A percentile compares a stretch with the other conserved stretches of the same genome.
Evolutionary conservation across 2,329 filamentous ascomycete species (phyloP).

Genomic region (Ophiostoma himal-ulmi): DNA sequence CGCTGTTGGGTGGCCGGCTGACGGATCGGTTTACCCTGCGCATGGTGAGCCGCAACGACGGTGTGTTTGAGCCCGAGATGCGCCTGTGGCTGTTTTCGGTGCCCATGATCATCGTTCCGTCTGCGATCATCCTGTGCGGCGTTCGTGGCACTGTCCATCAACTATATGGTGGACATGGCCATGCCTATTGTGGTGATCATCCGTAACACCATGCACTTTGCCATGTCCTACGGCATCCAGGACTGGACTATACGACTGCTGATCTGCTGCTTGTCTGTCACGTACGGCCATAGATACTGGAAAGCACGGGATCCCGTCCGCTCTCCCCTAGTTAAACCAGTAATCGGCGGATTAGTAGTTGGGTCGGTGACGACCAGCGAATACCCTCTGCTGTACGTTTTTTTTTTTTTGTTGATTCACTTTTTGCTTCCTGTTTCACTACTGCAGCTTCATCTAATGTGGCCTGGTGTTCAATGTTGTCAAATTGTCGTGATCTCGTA

Average conservation of each 20-base stretch:
- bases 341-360: neutral
- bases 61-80: slow-evolving; percentile 34
- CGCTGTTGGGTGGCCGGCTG: slow-evolving; percentile 26
- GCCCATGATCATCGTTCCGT: slow-evolving; percentile 26
- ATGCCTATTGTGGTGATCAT: slow-evolving; percentile 29
- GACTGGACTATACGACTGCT: no score
- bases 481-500: neutral
- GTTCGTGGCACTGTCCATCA: slow-evolving; percentile 40
- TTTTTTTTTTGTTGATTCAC: neutral
- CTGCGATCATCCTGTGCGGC: slow-evolving; percentile 42
- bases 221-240: slow-evolving; percentile 33
- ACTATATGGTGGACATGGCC: slow-evolving; percentile 37
- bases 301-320: neutral
- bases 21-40: slow-evolving; percentile 27
- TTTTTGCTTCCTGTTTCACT: neutral
- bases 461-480: neutral
- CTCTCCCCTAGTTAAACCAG: neutral
- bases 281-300: neutral
- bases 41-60: slow-evolving; percentile 38
- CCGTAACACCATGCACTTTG: slow-evolving; percentile 30
- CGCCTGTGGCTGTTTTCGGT: slow-evolving; percentile 30
- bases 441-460: neutral
- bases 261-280: neutral
- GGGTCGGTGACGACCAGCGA: neutral
- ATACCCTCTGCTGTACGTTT: slow-evolving; percentile 5